Base-by-base conservation (phyloP, 192 early-diverging fungal genomes). In the Gonapodya sp. region DNA sequence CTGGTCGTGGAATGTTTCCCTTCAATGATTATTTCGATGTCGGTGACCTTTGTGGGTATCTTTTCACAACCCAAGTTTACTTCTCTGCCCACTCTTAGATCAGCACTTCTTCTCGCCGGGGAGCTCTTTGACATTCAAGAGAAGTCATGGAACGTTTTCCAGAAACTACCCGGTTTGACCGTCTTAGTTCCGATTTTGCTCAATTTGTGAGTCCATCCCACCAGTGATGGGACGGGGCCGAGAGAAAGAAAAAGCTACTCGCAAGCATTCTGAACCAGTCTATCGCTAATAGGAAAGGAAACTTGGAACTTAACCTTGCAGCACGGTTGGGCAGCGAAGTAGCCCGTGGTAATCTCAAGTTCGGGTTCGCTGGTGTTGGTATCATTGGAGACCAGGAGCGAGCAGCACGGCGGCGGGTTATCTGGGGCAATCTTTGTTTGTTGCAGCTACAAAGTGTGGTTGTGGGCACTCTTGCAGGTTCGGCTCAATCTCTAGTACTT, bases 271-370 rank as follows among this genome's bases (percentile, higher is more conserved):
- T n/a, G n/a, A n/a, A n/a, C n/a, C n/a, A n/a, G n/a, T n/a, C n/a
- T n/a, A n/a, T n/a, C n/a, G n/a, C n/a, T n/a, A n/a, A n/a, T n/a
- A n/a, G n/a, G n/a, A 97, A 97, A 81, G 95, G 96, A 79, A 97
- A 96, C 84, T 88, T 96, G 18, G 96, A 97, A 83, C 93, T 96
- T 88, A 97, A 94, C 75, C 88, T 97, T 79, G 93, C 94, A 1
- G 90, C 95, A n/a, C 89, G 95, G 2, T 86, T 97, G 30, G 93
- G 94, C 0, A 96, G 95, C 2, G 90, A 88, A 86, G 85, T 93
- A 0, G 93, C 94, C 81, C 80, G 93, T 83, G 94, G 94, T 16
- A 83, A 87, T 24, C 85, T 95, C n/a, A 91, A 92, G 79, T 64
- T 64, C 46, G 46, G 46, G 24, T 64, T 64, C 24, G 46, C 46